A percentile compares a stretch with the other conserved stretches of the same genome.
phyloP scores from a whole-genome alignment of 768 basidiomycete species.

The Mycena rosella region DNA sequence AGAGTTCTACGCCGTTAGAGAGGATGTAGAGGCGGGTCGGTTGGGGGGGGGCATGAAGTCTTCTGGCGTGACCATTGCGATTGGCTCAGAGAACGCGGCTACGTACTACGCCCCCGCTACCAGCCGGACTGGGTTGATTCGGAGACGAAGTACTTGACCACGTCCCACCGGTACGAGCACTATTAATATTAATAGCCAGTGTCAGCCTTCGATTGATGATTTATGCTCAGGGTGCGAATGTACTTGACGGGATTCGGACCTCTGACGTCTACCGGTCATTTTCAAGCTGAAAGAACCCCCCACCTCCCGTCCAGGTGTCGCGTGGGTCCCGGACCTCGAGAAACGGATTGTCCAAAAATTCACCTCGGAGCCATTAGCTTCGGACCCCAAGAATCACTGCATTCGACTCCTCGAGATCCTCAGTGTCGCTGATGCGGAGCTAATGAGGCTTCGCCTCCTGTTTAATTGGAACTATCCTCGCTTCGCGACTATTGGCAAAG shows the following conservation, averaged over 20 bases:
- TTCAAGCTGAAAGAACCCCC: slow-evolving; percentile 32
- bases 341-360: slow-evolving; percentile 22
- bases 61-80: slow-evolving; percentile 1
- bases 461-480: slow-evolving; percentile 33
- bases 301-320: background rate
- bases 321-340: slow-evolving; percentile 22
- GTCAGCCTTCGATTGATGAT: too few species aligned
- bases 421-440: slow-evolving; percentile 31
- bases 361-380: slow-evolving; percentile 32
- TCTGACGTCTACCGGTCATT: slow-evolving; percentile 37
- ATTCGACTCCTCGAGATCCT: slow-evolving; percentile 45
- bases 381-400: slow-evolving; percentile 47
- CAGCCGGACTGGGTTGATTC: slow-evolving; percentile 23
- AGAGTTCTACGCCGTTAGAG: too few species aligned
- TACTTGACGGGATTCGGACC: slow-evolving; percentile 11
- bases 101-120: background rate
- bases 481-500: slow-evolving; percentile 47
- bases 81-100: slow-evolving; percentile 3
- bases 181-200: too few species aligned
- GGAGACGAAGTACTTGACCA: slow-evolving; percentile 21
- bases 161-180: slow-evolving; percentile 19
- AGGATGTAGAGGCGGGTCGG: too few species aligned
- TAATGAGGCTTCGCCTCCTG: slow-evolving; percentile 48
- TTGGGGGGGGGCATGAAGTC: too few species aligned
- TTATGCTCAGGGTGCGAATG: background rate